Conservation (phyloP, 208 protist genomes). For the Leishmania amazonensis region DNA sequence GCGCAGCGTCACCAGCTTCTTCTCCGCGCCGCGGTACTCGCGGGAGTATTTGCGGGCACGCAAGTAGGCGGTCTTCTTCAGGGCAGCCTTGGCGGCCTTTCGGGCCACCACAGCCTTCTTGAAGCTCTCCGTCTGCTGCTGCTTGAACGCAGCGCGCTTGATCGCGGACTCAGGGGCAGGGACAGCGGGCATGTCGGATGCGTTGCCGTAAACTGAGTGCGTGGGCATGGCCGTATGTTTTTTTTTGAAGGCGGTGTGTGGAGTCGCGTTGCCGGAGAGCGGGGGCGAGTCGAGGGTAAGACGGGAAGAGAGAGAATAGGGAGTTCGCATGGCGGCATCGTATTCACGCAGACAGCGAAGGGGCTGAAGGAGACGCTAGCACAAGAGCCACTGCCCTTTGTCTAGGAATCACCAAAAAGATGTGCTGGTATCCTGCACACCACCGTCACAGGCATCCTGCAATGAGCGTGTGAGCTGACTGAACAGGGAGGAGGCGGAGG, state of each 20-base stretch:
- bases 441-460: too few relatives aligned
- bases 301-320: neutral
- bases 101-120: constrained; percentile 79
- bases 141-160: constrained; percentile 92
- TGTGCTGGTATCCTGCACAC: too few relatives aligned
- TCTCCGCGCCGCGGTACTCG: constrained; percentile 95
- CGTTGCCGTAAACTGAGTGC: constrained; percentile 17
- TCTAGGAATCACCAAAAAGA: too few relatives aligned
- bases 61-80: constrained; percentile 77
- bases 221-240: neutral
- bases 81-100: constrained; percentile 66
- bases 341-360: too few relatives aligned
- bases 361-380: too few relatives aligned
- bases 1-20: constrained; percentile 80
- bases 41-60: constrained; percentile 94
- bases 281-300: too few relatives aligned
- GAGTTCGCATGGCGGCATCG: too few relatives aligned
- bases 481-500: too few relatives aligned
- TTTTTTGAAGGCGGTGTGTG: neutral
- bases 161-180: constrained; percentile 88
- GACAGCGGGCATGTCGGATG: constrained; percentile 64
- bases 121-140: constrained; percentile 91
- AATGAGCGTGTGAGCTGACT: too few relatives aligned
- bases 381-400: too few relatives aligned
- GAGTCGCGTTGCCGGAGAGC: neutral